A percentile compares a stretch with the other conserved stretches of the same genome.
Conservation (phyloP, 2,329 filamentous ascomycete genomes). For the Monosporascus sp. region DNA sequence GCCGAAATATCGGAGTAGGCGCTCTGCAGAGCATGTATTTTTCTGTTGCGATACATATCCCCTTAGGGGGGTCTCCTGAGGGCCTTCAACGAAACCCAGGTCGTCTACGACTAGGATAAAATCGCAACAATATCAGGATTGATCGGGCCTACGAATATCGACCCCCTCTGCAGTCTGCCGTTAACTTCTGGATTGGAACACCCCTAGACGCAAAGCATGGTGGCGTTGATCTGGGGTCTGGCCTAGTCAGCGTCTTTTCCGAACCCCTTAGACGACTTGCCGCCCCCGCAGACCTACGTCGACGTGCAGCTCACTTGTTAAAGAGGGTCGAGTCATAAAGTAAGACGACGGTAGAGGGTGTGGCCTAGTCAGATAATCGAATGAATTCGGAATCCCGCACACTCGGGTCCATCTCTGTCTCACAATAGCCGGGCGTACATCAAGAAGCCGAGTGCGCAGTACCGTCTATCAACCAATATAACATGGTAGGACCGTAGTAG, state of each 20-base stretch:
- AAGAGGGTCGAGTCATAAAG: conserved; percentile 20
- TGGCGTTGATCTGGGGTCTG: conserved; percentile 20
- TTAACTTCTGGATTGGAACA: conserved; percentile 16
- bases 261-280: conserved; percentile 16
- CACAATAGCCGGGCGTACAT: conserved; percentile 25
- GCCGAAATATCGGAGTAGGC: neutral
- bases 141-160: conserved; percentile 14
- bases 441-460: neutral
- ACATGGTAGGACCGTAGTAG: neutral
- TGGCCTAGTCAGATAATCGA: conserved; percentile 23
- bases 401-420: conserved; percentile 15
- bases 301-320: conserved; percentile 18
- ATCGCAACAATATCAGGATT: conserved; percentile 13
- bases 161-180: conserved; percentile 22
- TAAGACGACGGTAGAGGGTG: conserved; percentile 20
- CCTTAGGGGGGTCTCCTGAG: neutral
- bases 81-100: neutral
- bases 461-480: neutral
- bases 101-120: conserved; percentile 1
- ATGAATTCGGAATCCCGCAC: conserved; percentile 19
- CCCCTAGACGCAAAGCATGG: conserved; percentile 12
- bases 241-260: conserved; percentile 18
- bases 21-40: neutral
- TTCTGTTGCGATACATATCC: neutral
- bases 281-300: conserved; percentile 20